These are phyloP conservation scores for Brassica hybrid DNA, from an alignment of 441 rosid genomes.

Conservation along the genomic window DNA sequence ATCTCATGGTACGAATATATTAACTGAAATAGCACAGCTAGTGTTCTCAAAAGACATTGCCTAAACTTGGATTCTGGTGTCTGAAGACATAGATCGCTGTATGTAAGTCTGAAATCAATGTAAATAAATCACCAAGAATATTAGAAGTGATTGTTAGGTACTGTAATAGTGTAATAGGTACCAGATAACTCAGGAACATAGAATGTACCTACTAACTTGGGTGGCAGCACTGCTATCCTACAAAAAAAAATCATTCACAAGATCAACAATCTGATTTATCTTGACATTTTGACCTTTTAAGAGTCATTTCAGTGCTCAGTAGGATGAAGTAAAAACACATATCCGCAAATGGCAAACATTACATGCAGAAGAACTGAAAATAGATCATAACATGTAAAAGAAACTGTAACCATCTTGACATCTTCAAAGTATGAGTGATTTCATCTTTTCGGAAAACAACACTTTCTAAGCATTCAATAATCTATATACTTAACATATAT, in stretches of 20 bases:
- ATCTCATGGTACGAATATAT: slow-evolving; percentile 91
- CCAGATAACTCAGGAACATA: slow-evolving; percentile 32
- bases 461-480: slow-evolving; percentile 4
- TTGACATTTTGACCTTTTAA: slow-evolving; percentile 2
- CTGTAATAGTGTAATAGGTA: slow-evolving; percentile 8
- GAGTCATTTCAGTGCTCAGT: slow-evolving; percentile 2
- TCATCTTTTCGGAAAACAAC: not conserved
- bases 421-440: not conserved
- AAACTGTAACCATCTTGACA: not conserved
- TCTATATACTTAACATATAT: not conserved
- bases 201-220: slow-evolving; percentile 78
- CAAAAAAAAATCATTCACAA: slow-evolving; percentile 41
- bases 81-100: slow-evolving; percentile 95
- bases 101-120: slow-evolving; percentile 81
- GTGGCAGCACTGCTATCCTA: slow-evolving; percentile 70
- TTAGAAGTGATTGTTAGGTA: slow-evolving; percentile 23
- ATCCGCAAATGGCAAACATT: slow-evolving; percentile 1
- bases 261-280: slow-evolving; percentile 22
- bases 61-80: slow-evolving; percentile 97
- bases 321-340: slow-evolving; percentile 8
- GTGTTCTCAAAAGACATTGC: slow-evolving; percentile 85
- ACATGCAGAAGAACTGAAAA: not conserved
- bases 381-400: slow-evolving; percentile 13
- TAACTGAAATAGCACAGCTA: slow-evolving; percentile 80
- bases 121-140: slow-evolving; percentile 41